Base-by-base conservation (phyloP, 495 filamentous ascomycete genomes). In the Amorphotheca resinae region DNA sequence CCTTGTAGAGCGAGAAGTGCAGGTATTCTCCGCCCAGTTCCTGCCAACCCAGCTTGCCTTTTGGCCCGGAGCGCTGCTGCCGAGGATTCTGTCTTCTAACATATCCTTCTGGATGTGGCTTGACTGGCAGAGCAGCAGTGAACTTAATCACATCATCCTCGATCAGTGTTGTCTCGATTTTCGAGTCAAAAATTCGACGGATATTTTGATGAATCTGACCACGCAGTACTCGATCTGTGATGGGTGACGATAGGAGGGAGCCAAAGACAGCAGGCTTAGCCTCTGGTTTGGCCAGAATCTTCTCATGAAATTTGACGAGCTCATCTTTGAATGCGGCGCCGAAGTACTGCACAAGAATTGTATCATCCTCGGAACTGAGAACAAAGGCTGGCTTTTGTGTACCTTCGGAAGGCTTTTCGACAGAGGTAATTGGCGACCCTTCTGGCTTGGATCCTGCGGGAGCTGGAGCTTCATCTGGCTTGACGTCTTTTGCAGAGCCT, bases 1-100 rank as follows among this genome's bases (percentile, higher is more conserved):
- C 91, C 64, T 98, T 98, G 68, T 88, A 91, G 30, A 98, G 73
- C 0, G 85, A 84, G 56, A 96, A 93, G 59, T 98, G 91, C 6
- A 95, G 70, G 55, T 85, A 88, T 7, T 81, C 75, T 1, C 83
- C 87, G 14, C 80, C 82, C 9, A 77, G 68, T 44, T 59, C 49
- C 33, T 59, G 53, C 33, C 53, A 53, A 9, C 49, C 55, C 14
- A 55, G 15, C 22, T 50, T 54, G 20, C 57, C 57, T 4, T 52
- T 53, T 0, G 41, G 30, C 15, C 51, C 38, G 8, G 44, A 37
- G 20, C 41, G 34, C 9, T 47, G 38, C 36, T 51, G 25, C 7
- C 42, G 36, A 14, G 44, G 56, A 20, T 60, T 50, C 15, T 55
- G 55, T n/a, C 48, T 47, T 1, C 53, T 11, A 45, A 35, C 9